Conservation (phyloP, 179 eudicot genomes). For the Silene coronaria region DNA sequence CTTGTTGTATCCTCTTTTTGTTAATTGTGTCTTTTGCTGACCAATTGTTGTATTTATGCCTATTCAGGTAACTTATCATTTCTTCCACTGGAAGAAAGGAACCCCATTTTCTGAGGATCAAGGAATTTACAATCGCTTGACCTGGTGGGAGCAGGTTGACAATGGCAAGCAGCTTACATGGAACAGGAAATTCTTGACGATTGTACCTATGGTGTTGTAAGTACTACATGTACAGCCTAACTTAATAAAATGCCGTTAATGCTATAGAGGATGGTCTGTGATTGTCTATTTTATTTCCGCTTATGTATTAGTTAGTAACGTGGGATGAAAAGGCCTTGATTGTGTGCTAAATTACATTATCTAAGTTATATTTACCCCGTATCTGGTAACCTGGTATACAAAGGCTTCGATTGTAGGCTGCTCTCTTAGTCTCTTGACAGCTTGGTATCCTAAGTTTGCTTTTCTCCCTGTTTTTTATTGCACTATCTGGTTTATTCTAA, state of each 20-base stretch:
- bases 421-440: no score
- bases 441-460: no score
- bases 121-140: conserved; percentile 71
- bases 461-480: no score
- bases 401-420: no score
- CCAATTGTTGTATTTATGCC: conserved; percentile 1
- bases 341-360: background rate
- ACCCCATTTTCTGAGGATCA: conserved; percentile 72
- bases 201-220: conserved; percentile 83
- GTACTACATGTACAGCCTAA: conserved; percentile 20
- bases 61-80: conserved; percentile 50
- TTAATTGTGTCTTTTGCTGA: background rate
- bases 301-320: no score
- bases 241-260: background rate
- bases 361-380: no score
- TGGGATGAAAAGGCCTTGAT: background rate
- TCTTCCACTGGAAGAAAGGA: conserved; percentile 65
- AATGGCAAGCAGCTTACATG: conserved; percentile 83
- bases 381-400: no score
- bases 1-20: no score
- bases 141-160: conserved; percentile 93
- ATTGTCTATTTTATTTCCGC: background rate
- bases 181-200: conserved; percentile 74
- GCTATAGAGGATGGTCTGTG: background rate
- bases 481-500: no score